Conservation (phyloP, 495 filamentous ascomycete genomes). For the Aspergillus olivimuriae region DNA sequence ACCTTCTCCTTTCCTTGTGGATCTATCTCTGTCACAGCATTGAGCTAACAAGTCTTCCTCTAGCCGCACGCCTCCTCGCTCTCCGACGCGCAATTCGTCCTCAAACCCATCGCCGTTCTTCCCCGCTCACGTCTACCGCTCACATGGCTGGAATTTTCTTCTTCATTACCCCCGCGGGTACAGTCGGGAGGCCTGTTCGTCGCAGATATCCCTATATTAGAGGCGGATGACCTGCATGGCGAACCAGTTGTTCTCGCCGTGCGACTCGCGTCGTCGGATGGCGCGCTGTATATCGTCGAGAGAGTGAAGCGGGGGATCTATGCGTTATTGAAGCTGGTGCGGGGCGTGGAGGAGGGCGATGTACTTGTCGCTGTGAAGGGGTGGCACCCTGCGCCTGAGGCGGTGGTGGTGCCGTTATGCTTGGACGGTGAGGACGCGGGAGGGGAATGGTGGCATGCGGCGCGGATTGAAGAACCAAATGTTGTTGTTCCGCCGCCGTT, state of each 20-base stretch:
- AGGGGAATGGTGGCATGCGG: conserved; percentile 33
- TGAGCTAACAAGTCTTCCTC: too few relatives aligned
- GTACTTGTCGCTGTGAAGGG: conserved; percentile 28
- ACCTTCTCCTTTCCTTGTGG: neutral
- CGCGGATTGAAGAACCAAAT: conserved; percentile 30
- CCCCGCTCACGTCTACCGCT: conserved; percentile 55
- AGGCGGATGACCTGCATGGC: conserved; percentile 47
- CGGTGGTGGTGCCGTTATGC: conserved; percentile 27
- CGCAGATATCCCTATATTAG: conserved; percentile 55
- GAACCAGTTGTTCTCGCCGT: conserved; percentile 56
- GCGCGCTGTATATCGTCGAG: conserved; percentile 64
- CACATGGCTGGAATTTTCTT: conserved; percentile 51
- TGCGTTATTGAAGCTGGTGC: conserved; percentile 61
- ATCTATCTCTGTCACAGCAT: too few relatives aligned
- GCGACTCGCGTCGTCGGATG: conserved; percentile 50
- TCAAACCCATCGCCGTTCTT: conserved; percentile 55
- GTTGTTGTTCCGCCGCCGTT: conserved; percentile 13
- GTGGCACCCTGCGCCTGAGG: conserved; percentile 31
- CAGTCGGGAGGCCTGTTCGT: conserved; percentile 49
- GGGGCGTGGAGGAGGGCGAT: conserved; percentile 49
- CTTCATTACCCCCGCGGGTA: conserved; percentile 46
- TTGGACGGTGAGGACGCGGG: conserved; percentile 13
- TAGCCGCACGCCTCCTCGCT: conserved; percentile 54
- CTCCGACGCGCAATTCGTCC: conserved; percentile 50
- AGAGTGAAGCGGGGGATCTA: conserved; percentile 60